Evolutionary conservation across 805 yeast species (phyloP).

Genomic region (Yarrowia hollandica): DNA sequence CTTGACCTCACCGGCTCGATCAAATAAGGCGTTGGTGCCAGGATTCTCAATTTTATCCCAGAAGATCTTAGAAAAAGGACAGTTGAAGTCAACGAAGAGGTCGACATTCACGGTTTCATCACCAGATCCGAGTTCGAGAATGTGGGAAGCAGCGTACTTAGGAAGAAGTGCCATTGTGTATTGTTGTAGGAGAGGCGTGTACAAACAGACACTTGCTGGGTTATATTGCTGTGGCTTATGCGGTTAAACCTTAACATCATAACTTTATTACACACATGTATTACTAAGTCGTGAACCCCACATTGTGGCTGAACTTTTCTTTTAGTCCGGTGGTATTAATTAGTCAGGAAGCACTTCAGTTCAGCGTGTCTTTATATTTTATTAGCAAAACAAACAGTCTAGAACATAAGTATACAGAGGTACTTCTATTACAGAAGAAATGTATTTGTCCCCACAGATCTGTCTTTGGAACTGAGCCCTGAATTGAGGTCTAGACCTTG

Average conservation of each 20-base stretch:
- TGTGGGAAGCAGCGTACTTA: conserved; percentile 30
- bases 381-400: no score
- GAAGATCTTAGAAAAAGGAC: conserved; percentile 70
- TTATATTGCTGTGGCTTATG: conserved; percentile 25
- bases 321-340: no score
- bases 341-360: no score
- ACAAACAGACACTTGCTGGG: neutral
- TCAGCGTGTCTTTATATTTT: no score
- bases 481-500: neutral
- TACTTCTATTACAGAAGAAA: no score
- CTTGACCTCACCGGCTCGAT: conserved; percentile 48
- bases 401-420: no score
- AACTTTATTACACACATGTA: neutral
- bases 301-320: neutral
- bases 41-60: conserved; percentile 52
- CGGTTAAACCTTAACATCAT: neutral
- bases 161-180: conserved; percentile 34
- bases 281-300: neutral
- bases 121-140: conserved; percentile 33
- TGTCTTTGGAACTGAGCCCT: no score
- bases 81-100: conserved; percentile 67
- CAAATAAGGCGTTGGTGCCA: conserved; percentile 52
- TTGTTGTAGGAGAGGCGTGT: neutral
- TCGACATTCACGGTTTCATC: conserved; percentile 49
- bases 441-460: no score